Conservation (phyloP, 176 grass and related monocot genomes). For the Raddia distichophylla region DNA sequence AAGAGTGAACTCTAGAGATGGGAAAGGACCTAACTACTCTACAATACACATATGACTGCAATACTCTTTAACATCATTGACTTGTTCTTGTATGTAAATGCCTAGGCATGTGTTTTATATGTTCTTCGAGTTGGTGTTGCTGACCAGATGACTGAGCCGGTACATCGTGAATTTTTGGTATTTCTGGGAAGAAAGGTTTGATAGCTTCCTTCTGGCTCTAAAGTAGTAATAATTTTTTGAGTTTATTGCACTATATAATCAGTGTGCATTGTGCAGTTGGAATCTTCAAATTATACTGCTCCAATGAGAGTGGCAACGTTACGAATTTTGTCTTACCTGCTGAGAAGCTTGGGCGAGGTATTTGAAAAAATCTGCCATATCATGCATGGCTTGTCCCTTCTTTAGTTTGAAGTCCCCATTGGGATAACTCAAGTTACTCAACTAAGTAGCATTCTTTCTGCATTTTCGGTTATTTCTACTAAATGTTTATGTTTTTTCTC, state of each 20-base stretch:
- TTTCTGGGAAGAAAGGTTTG: slow-evolving; percentile 92
- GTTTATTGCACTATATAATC: slow-evolving; percentile 18
- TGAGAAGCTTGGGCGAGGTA: slow-evolving; percentile 92
- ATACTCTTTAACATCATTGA: too few species aligned
- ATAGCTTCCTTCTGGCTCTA: slow-evolving; percentile 23
- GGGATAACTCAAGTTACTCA: background rate
- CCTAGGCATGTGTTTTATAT: slow-evolving; percentile 90
- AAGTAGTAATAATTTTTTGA: slow-evolving; percentile 24
- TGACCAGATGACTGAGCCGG: slow-evolving; percentile 90
- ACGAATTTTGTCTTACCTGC: slow-evolving; percentile 88
- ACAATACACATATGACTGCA: too few species aligned
- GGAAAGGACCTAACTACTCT: too few species aligned
- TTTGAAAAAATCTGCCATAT: slow-evolving; percentile 15
- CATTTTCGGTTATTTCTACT: slow-evolving; percentile 12
- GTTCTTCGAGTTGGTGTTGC: slow-evolving; percentile 89
- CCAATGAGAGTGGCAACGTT: slow-evolving; percentile 69
- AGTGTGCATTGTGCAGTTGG: slow-evolving; percentile 62
- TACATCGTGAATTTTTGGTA: slow-evolving; percentile 81
- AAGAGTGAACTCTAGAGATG: too few species aligned
- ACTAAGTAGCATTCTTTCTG: slow-evolving; percentile 21
- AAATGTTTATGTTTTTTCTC: slow-evolving; percentile 18
- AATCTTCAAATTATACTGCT: slow-evolving; percentile 81
- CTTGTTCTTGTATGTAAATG: slow-evolving; percentile 50
- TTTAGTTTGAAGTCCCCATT: slow-evolving; percentile 15
- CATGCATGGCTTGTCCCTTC: slow-evolving; percentile 1